Evolutionary conservation across 2,329 filamentous ascomycete genomes (phyloP).

Genomic region (Fonsecaea nubica): DNA sequence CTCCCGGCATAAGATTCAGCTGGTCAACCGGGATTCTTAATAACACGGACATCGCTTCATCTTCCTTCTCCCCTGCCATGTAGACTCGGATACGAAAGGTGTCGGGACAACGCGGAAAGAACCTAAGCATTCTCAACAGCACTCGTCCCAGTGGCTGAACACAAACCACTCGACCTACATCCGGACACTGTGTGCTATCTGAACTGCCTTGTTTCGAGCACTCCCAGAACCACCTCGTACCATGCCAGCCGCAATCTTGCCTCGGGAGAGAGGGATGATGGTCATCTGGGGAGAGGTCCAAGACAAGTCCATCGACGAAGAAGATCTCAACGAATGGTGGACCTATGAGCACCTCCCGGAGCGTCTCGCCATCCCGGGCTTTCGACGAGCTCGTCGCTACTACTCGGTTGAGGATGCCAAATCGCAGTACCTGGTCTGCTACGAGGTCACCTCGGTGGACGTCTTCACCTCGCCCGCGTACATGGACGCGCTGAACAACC

Average conservation of each 20-base stretch:
- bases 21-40: constrained; percentile 10
- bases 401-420: constrained; percentile 16
- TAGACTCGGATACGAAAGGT: background rate
- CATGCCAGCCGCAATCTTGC: constrained; percentile 21
- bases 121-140: background rate
- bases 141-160: background rate
- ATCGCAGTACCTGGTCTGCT: constrained; percentile 26
- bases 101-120: background rate
- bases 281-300: constrained; percentile 22
- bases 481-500: constrained; percentile 24
- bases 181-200: background rate
- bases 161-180: constrained; percentile 2
- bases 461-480: constrained; percentile 23
- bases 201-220: constrained; percentile 8
- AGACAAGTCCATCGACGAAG: constrained; percentile 21
- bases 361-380: constrained; percentile 24
- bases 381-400: constrained; percentile 23
- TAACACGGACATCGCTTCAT: constrained; percentile 6
- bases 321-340: constrained; percentile 27
- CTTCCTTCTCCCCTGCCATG: constrained; percentile 17
- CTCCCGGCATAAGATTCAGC: constrained; percentile 19
- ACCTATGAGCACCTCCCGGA: constrained; percentile 29
- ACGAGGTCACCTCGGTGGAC: constrained; percentile 25
- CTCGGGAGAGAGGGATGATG: constrained; percentile 22
- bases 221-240: constrained; percentile 11